These are phyloP conservation scores for Podospora conica DNA, from an alignment of 495 filamentous ascomycete species.

Conservation along the genomic window DNA sequence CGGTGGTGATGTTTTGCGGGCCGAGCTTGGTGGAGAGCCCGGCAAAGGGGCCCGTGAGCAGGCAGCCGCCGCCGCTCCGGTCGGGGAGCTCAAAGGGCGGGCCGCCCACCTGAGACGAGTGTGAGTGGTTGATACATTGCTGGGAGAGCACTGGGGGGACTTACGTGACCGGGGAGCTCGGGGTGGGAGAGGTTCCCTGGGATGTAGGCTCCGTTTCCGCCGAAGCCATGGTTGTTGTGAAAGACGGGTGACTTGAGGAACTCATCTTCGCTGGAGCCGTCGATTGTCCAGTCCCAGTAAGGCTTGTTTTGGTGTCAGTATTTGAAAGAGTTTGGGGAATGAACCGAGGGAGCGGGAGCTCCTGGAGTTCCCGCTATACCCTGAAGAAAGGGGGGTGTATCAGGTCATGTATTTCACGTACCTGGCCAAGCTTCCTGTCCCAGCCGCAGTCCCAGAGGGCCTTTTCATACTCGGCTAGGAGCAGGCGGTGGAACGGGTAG, in stretches of 20 bases:
- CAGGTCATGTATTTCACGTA: too few relatives aligned
- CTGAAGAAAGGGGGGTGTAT: too few relatives aligned
- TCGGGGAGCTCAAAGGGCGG: background rate
- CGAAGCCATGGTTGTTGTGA: constrained; percentile 24
- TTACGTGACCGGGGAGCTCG: background rate
- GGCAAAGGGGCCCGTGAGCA: background rate
- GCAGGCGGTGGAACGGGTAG: constrained; percentile 31
- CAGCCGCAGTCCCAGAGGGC: constrained; percentile 30
- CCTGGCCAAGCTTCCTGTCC: constrained; percentile 18
- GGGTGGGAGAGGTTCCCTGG: background rate
- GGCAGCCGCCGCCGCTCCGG: background rate
- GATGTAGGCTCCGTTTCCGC: background rate
- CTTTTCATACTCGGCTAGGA: constrained; percentile 28
- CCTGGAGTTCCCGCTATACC: too few relatives aligned
- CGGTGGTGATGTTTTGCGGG: background rate
- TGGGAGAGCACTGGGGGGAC: background rate
- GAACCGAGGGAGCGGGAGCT: too few relatives aligned
- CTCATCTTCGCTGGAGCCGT: constrained; percentile 18
- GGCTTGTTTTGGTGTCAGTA: too few relatives aligned
- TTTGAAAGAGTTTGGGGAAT: too few relatives aligned
- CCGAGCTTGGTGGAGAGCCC: background rate
- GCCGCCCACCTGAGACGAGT: constrained; percentile 9
- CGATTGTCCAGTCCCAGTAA: constrained; percentile 34
- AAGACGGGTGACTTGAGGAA: constrained; percentile 29
- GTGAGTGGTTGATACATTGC: too few relatives aligned